Base-by-base conservation (phyloP, 2,329 filamentous ascomycete genomes). In the Cercospora beticola region DNA sequence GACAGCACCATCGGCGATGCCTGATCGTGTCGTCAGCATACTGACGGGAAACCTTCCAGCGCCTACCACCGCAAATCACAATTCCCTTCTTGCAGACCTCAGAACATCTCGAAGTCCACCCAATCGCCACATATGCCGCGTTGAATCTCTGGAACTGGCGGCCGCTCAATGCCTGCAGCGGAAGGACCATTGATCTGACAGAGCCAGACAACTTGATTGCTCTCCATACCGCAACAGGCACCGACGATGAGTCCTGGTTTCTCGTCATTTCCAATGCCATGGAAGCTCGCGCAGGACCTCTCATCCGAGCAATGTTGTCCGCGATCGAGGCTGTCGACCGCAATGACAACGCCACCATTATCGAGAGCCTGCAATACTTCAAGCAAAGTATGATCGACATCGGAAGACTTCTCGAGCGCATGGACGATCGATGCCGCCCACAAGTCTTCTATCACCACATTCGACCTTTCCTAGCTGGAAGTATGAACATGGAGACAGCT, bases 91-190 rank as follows among this genome's bases (percentile, higher is more conserved):
- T 97, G 33, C 83, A 89, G 71, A 86, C 96, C 56, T 93, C 92
- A 71, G 83, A 87, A 36, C 72, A 72, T 68, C 87, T 98, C 30
- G 92, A 97, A 76, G 85, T 98, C 26, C 93, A 92, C 5, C 92
- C 94, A 0, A 93, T 98, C 30, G 94, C 94, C 56, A 97, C 94
- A 21, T 99, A 97, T 78, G 93, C 95, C 5, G 92, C 90, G 4
- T 84, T 97, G 4, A 94, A 92, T 74, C 85, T 99, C 33, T 99
- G 95, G 95, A 99, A 99, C 81, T 98, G 92, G 84, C 93, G 92
- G 79, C 91, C 93, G 0, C 86, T 97, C 64, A 95, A 97, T 76
- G 82, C 88, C 66, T 59, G 62, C 52, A 65, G 62, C 33, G 62
- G 62, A 21, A 40, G 62, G 18, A 92, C 96, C 78, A 86, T 87